Evolutionary conservation across 1,139 yeast species (phyloP), one percentile per base, ranked within the genome.

Genomic region (Lodderomyces theae): DNA sequence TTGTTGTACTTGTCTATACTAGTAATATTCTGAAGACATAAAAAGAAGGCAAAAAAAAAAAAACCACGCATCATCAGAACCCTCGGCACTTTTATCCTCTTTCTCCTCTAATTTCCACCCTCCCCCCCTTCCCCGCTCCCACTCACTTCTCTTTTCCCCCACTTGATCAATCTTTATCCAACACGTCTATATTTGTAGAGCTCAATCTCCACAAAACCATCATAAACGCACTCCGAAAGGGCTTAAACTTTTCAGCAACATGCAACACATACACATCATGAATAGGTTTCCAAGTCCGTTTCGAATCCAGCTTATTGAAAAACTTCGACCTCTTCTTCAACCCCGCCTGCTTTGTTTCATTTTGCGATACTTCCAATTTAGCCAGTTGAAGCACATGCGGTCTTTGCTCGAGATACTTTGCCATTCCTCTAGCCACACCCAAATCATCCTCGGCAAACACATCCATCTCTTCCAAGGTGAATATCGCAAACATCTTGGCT

Each of bases 361-460:
- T 57, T 0, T 52, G 49, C 22, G 56, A 51, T 5, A 61, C 64
- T 5, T 53, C 69, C 2, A 50, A 46, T 49, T 72, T 70, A 6
- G 80, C 60, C 38, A 66, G 66, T 24, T 62, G 55, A 13, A 76
- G 53, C 11, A 81, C 42, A 15, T 75, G 70, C 0, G 86, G 86
- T 35, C 89, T 66, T 16, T 67, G 69, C 16, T 65, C 64, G 34
- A 86, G 60, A 57, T 86, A 89, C 29, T 72, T 61, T 0, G 88
- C 75, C 46, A 82, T 77, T 0, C 97, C 97, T 49, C 95, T 67
- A 30, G 92, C 90, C 2, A 89, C 77, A 1, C 96, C 97, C 41
- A 89, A 65, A 61, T 90, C 97, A 26, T 82, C 89, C 11, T 78
- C 69, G 2, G 94, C 85, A 59, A 87, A 86, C 0, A 86, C 78